These are phyloP conservation scores for Cucurbita maxima DNA, from an alignment of 306 rosid genomes.

Conservation along the genomic window DNA sequence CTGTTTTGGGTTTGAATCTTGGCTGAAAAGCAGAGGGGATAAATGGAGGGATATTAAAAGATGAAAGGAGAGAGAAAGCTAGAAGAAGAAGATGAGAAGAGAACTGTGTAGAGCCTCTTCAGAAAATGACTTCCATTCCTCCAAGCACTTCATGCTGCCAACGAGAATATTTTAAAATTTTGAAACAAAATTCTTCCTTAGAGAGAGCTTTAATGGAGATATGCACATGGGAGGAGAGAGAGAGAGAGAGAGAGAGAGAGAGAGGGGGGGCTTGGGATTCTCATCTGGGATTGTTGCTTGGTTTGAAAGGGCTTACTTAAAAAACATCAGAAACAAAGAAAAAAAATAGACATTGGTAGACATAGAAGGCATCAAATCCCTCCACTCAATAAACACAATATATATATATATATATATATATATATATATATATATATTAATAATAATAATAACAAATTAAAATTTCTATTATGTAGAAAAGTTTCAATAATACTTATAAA, in stretches of 20 bases:
- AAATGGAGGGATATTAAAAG: conserved; percentile 30
- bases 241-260: not conserved
- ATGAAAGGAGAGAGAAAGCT: conserved; percentile 7
- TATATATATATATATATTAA: too few species aligned
- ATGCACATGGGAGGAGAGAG: conserved; percentile 11
- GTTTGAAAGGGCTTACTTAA: not conserved
- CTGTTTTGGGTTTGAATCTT: conserved; percentile 15
- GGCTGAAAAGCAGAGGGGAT: conserved; percentile 2
- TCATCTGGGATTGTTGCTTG: not conserved
- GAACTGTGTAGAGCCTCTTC: conserved; percentile 20
- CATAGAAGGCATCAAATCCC: conserved; percentile 18
- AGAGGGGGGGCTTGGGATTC: not conserved
- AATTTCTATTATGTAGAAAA: too few species aligned
- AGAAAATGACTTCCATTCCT: conserved; percentile 25
- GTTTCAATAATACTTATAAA: too few species aligned
- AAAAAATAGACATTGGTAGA: not conserved
- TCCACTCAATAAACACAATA: conserved; percentile 8
- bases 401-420: too few species aligned
- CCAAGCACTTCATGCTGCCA: not conserved
- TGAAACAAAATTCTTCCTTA: not conserved
- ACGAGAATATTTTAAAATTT: not conserved
- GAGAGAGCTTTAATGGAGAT: not conserved
- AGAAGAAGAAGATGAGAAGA: not conserved
- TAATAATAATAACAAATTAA: too few species aligned
- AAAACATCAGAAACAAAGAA: not conserved